phyloP scores from a whole-genome alignment of 192 early-diverging fungal species.

The Powellomyces hirtus region DNA sequence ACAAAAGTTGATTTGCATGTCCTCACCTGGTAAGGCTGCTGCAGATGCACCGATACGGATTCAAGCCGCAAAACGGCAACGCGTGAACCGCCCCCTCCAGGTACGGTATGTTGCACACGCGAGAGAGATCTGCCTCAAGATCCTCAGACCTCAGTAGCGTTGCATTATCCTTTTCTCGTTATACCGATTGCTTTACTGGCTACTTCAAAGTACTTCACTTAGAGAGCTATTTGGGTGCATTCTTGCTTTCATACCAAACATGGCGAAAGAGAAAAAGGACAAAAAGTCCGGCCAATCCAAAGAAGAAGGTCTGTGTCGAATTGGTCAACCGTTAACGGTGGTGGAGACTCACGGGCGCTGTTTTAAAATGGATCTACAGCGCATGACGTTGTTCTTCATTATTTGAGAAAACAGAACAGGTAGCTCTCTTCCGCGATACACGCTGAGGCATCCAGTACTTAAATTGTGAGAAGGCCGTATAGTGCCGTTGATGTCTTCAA shows the following conservation, averaged over 20 bases:
- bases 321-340: not conserved
- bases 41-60: no score
- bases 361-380: constrained; percentile 3
- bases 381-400: constrained; percentile 24
- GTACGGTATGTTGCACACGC: no score
- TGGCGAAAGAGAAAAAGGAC: constrained; percentile 11
- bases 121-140: no score
- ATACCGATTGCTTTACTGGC: no score
- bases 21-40: no score
- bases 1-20: no score
- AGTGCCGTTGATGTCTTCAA: constrained; percentile 42
- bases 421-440: not conserved
- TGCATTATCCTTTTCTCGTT: no score
- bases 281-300: not conserved
- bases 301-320: not conserved
- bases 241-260: constrained; percentile 1
- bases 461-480: constrained; percentile 30
- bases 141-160: no score
- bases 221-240: no score
- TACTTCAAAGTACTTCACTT: no score
- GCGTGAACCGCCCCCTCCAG: no score
- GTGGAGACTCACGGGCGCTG: not conserved
- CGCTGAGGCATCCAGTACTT: not conserved
- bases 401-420: constrained; percentile 27
- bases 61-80: no score